Evolutionary conservation across 1,284 basidiomycete species (phyloP).

Genomic region (Afroboletus lepidellus): DNA sequence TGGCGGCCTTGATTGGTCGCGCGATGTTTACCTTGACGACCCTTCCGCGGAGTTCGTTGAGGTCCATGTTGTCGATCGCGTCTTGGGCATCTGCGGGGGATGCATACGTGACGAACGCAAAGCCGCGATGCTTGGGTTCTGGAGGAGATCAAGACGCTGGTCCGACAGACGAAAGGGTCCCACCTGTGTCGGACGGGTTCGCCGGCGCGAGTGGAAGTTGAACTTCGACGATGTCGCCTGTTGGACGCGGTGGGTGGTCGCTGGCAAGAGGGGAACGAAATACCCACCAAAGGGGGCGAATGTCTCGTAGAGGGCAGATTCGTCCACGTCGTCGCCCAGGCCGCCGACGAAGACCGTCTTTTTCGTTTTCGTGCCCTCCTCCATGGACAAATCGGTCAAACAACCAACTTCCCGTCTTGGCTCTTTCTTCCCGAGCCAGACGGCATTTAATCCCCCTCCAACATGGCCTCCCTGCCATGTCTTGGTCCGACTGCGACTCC

Average conservation of each 20-base stretch:
- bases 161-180: constrained; percentile 1
- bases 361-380: constrained; percentile 77
- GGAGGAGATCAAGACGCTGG: constrained; percentile 7
- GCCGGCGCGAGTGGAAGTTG: constrained; percentile 70
- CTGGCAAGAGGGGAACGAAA: not conserved
- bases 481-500: constrained; percentile 31
- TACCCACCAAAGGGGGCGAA: constrained; percentile 76
- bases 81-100: constrained; percentile 80
- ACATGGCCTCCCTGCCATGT: constrained; percentile 14
- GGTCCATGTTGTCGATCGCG: constrained; percentile 87
- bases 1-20: constrained; percentile 63
- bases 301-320: constrained; percentile 60
- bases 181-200: constrained; percentile 57
- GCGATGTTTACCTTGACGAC: constrained; percentile 79
- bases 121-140: constrained; percentile 79
- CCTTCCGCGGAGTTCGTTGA: constrained; percentile 73
- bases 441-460: not conserved
- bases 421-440: constrained; percentile 8
- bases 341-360: constrained; percentile 80
- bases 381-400: constrained; percentile 43
- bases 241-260: constrained; percentile 11
- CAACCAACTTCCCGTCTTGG: constrained; percentile 9
- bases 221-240: constrained; percentile 80
- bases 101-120: constrained; percentile 76
- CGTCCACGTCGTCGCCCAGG: constrained; percentile 73